Base-by-base conservation (phyloP, 2,329 filamentous ascomycete species). In the Pseudogymnoascus sp. region DNA sequence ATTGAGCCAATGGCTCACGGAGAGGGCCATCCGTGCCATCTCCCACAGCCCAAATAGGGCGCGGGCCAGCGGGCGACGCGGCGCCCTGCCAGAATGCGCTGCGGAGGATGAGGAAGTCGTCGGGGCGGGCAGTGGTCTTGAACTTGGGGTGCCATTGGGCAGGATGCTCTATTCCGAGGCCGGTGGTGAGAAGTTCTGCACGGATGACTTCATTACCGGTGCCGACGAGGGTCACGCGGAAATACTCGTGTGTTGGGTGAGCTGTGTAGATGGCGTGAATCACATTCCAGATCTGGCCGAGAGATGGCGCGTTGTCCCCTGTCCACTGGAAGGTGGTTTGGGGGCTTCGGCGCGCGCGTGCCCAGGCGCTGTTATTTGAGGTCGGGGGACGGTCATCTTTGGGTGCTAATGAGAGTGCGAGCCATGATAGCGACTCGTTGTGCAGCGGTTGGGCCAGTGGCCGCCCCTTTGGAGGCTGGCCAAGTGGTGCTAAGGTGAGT, bases 81-180 rank as follows among this genome's bases (percentile, higher is more conserved):
- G 86, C 86, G 51, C 86, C 86, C 69, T 89, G 86, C 86, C 86
- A 89, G 77, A 89, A 89, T 35, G 85, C 78, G 15, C 77, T 76
- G 62, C 82, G 77, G 2, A 83, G 74, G 51, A 84, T 70, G 27
- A 85, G 66, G 36, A 84, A 66, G 62, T 80, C 74, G 8, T 72
- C 69, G 27, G 61, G 41, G 15, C 35, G 51, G 36, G 29, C n/a
- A n/a, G 33, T 63, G 39, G 64, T 29, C 8, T 62, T 58, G 12
- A 59, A 29, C 17, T 58, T 41, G 17, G 62, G 38, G 21, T 36
- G 39, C 62, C 62, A 63, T 63, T 61, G 63, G 15, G 61, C 61
- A 3, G 68, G 68, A 51, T 67, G 65, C 6, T 42, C 38, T 8
- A 65, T 66, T 39, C 58, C 66, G 9, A 69, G 58, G 4, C 68